Evolutionary conservation across 108 stramenopile genomes (phyloP), one percentile per base, ranked within the genome.

Genomic region (Chaetoceros muelleri): DNA sequence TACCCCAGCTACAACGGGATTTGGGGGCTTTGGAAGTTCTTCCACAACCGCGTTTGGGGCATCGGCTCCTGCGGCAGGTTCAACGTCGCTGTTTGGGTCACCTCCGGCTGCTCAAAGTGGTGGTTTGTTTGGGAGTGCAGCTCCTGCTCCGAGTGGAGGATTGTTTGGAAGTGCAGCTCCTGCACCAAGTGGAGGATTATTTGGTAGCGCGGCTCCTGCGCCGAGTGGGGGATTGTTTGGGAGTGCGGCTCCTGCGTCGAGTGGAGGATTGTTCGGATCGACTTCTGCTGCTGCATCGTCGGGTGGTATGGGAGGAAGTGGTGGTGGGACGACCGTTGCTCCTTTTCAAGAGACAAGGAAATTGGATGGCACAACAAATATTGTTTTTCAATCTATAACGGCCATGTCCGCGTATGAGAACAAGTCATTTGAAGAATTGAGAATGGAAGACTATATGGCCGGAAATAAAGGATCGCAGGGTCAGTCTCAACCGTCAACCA

Each of bases 341-440:
- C 87, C 81, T 22, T 94, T 71, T 47, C 63, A 69, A 55, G 61
- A 76, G 10, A 70, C 78, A 46, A 51, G 24, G 8, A 65, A 74
- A 53, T 63, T 74, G 51, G 94, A 92, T 57, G 87, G 87, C 46
- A 61, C 67, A 13, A 72, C 69, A 16, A 58, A 57, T 28, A 90
- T 94, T 62, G 63, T 65, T 56, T 58, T 95, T 49, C 87, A 90
- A 45, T 72, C 88, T 48, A 94, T 95, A 55, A 75, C 88, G 17
- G 85, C 84, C 46, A 90, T 93, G 90, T 73, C 76, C 23, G 74
- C 67, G 49, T 97, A 94, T 57, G 82, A 80, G 51, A 65, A 67
- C 8, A 94, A 95, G 59, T 75, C 72, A 16, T 87, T 89, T 64
- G 94, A 97, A 73, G 94, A 97, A 68, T 67, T 97, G 22, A 71